These are phyloP conservation scores for Ascochyta lentis DNA, from an alignment of 2,329 filamentous ascomycete species.

Conservation along the genomic window DNA sequence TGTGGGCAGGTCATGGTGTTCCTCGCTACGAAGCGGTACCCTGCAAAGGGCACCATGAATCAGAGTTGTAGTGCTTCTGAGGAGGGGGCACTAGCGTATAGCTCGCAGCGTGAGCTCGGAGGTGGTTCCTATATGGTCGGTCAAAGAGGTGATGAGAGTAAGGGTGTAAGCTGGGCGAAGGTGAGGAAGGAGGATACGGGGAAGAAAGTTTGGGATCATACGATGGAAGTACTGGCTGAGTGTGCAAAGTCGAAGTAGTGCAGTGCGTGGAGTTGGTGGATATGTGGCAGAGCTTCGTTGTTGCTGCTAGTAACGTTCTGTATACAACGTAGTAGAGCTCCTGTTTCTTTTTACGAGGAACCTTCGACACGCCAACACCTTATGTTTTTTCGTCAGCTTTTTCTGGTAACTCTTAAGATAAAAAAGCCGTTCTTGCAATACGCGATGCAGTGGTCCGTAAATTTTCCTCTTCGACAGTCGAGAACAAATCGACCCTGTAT, in stretches of 20 bases:
- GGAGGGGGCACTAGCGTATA: slow-evolving; percentile 14
- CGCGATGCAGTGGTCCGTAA: too few species aligned
- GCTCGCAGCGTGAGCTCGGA: slow-evolving; percentile 29
- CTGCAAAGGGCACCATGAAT: slow-evolving; percentile 21
- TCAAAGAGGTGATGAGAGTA: slow-evolving; percentile 29
- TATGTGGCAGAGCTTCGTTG: too few species aligned
- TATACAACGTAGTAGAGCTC: too few species aligned
- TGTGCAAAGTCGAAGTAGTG: slow-evolving; percentile 13
- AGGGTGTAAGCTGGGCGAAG: slow-evolving; percentile 24
- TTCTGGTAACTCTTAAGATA: too few species aligned
- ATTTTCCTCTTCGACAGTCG: too few species aligned
- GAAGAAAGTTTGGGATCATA: slow-evolving; percentile 44
- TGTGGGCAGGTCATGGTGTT: slow-evolving; percentile 45
- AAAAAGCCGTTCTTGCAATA: too few species aligned
- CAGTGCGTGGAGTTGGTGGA: too few species aligned
- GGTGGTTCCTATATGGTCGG: slow-evolving; percentile 39
- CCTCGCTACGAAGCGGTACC: slow-evolving; percentile 32
- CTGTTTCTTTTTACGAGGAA: too few species aligned
- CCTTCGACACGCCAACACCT: too few species aligned
- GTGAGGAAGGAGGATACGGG: slow-evolving; percentile 34
- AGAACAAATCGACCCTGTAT: too few species aligned
- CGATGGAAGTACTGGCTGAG: slow-evolving; percentile 33
- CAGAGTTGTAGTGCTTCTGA: background rate
- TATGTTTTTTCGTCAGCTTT: too few species aligned
- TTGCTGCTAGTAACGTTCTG: too few species aligned